Base-by-base conservation (phyloP, 163 green algal species). In the Coccomyxa subellipsoidea region DNA sequence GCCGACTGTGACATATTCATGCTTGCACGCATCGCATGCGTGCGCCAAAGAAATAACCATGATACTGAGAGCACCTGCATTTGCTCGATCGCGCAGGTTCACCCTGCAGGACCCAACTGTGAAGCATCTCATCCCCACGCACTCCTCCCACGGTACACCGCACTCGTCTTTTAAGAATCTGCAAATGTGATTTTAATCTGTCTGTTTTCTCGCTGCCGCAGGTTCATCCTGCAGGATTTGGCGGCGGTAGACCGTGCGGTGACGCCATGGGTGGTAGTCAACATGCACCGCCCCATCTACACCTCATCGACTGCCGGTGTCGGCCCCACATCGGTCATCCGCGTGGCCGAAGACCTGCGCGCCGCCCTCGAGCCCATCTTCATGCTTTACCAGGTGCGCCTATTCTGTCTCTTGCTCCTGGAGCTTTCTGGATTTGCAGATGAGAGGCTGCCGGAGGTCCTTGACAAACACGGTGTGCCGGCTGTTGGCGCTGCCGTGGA, bases 211-310 rank as follows among this genome's bases (percentile, higher is more conserved):
- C 2, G 5, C 18, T 27, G 66, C 29, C 34, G 71, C 71, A 78
- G 71, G 34, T 78, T 78, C 71, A 47, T 78, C 15, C 15, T 75
- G 6, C 38, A 71, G 21, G 83, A 87, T 36, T 27, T 87, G 59
- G 38, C 39, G 27, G 80, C 34, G 8, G 79, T 87, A 32, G 76
- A 87, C 76, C 37, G 83, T 7, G 82, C 34, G 27, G 25, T 82
- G n/a, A 86, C 83, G 5, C 83, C 83, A 25, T 86, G 83, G 83
- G 54, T 86, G 9, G 47, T 85, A 53, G 82, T 82, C 36, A 82
- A 82, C 40, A 36, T 66, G 15, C 82, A 85, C 82, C 40, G 78
- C 29, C 83, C 78, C 54, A 86, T 83, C 54, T 86, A 86, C 54
- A 84, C 78, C 18, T 81, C 78, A 54, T 79, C 54, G 10, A 81